Conservation (phyloP, 176 grass and related monocot species). For the Triticum turgidum region DNA sequence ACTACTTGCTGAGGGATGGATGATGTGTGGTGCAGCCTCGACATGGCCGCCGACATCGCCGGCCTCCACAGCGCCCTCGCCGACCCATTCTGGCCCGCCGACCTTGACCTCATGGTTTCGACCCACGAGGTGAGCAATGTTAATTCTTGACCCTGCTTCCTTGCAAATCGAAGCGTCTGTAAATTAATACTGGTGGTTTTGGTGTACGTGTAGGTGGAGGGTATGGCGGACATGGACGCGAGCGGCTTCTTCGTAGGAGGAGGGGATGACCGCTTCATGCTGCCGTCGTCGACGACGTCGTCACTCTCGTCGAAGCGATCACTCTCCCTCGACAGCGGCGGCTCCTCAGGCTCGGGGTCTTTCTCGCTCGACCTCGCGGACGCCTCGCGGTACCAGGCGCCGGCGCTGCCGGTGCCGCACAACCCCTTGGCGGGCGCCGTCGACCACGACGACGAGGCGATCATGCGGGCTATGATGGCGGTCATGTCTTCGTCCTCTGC, state of each 20-base stretch:
- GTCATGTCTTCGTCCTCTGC: slow-evolving; percentile 71
- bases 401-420: not conserved
- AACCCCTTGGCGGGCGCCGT: slow-evolving; percentile 5
- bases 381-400: not conserved
- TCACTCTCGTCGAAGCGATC: slow-evolving; percentile 51
- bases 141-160: not conserved
- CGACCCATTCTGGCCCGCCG: slow-evolving; percentile 38
- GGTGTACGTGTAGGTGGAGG: not conserved
- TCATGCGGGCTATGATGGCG: slow-evolving; percentile 81
- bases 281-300: slow-evolving; percentile 14
- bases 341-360: slow-evolving; percentile 37
- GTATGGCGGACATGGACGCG: slow-evolving; percentile 30
- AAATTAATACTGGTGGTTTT: not conserved
- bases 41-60: slow-evolving; percentile 24
- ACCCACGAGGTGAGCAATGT: not conserved
- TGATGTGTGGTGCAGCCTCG: slow-evolving; percentile 40
- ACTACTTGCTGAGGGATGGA: slow-evolving; percentile 17
- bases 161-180: not conserved
- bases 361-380: slow-evolving; percentile 21
- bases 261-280: not conserved
- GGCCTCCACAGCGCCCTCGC: not conserved
- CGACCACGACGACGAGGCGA: slow-evolving; percentile 41
- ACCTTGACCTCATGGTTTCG: not conserved
- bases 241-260: slow-evolving; percentile 4
- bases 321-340: slow-evolving; percentile 58